These are phyloP conservation scores for Phialemoniopsis sp. DNA, from an alignment of 2,329 filamentous ascomycete genomes.

Conservation along the genomic window DNA sequence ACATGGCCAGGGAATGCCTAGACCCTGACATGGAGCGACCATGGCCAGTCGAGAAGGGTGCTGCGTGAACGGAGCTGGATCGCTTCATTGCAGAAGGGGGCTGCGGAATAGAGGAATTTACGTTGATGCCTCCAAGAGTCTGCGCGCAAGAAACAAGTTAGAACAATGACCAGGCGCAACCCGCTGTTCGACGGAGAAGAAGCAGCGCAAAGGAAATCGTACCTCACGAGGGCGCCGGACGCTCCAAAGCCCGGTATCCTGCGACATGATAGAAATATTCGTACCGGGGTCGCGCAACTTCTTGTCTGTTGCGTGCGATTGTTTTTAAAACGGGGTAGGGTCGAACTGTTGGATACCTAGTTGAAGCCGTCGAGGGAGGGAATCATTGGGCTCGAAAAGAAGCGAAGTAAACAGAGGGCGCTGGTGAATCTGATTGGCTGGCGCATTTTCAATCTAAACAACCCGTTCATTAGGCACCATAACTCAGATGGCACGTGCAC, in stretches of 20 bases:
- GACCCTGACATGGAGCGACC: conserved; percentile 78
- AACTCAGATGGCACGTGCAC: too few species aligned
- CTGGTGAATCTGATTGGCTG: too few species aligned
- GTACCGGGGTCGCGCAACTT: too few species aligned
- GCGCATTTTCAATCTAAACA: too few species aligned
- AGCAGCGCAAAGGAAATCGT: conserved; percentile 18
- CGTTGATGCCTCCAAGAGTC: conserved; percentile 83
- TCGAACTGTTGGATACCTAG: too few species aligned
- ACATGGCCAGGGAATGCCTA: conserved; percentile 79
- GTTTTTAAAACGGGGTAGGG: too few species aligned
- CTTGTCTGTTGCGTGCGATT: too few species aligned
- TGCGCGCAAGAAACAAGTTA: conserved; percentile 28
- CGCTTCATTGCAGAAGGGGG: conserved; percentile 93
- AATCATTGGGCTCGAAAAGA: too few species aligned
- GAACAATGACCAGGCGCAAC: conserved; percentile 7
- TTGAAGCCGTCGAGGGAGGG: too few species aligned
- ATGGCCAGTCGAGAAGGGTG: conserved; percentile 66
- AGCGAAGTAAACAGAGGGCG: too few species aligned
- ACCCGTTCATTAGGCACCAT: too few species aligned
- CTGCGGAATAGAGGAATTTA: conserved; percentile 82
- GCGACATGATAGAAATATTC: conserved; percentile 60
- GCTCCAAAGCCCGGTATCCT: conserved; percentile 84
- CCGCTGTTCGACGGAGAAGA: conserved; percentile 7
- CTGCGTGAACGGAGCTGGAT: conserved; percentile 68
- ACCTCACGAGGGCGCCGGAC: conserved; percentile 90